Evolutionary conservation across 805 yeast species (phyloP), one percentile per base, ranked within the genome.

Genomic region (Myxozyma vanderwaltii): DNA sequence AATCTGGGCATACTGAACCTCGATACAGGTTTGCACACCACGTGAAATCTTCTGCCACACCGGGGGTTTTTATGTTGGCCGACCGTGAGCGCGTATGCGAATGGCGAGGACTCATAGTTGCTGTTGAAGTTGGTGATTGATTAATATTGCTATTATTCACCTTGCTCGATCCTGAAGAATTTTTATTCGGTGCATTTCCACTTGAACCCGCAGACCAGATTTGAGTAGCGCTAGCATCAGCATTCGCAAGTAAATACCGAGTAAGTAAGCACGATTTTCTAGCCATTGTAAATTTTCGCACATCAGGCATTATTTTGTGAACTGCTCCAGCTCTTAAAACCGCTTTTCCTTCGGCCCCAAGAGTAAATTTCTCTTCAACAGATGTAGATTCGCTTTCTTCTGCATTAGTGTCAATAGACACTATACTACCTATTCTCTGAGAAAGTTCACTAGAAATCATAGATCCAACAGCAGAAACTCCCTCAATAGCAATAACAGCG

Each of bases 1-100:
- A 35, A 29, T 62, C 65, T 10, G 65, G 65, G 39, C 47, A 45
- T 10, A 58, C 27, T 7, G 55, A 31, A 19, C 63, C 63, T 12
- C 62, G 56, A 41, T 51, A 60, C 17, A 62, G 33, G 33, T 38
- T 50, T 21, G 56, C 58, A 23, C 59, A 41, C 65, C 65, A 62
- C 8, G 39, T 17, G 50, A 50, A 62, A 26, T 51, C 54, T 12
- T 54, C 63, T 4, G 46, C 50, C 19, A n/a, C n/a, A n/a, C n/a
- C n/a, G n/a, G n/a, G n/a, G n/a, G n/a, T n/a, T n/a, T n/a, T n/a
- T n/a, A n/a, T n/a, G n/a, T n/a, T n/a, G n/a, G n/a, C n/a, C n/a
- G n/a, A n/a, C n/a, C n/a, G n/a, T n/a, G n/a, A n/a, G n/a, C n/a
- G n/a, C n/a, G n/a, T n/a, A n/a, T n/a, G n/a, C n/a, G n/a, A n/a